A percentile compares a stretch with the other conserved stretches of the same genome.
These are phyloP conservation scores for Cystobasidiaceae sp. DNA, from an alignment of 1,284 basidiomycete genomes.

Conservation along the genomic window DNA sequence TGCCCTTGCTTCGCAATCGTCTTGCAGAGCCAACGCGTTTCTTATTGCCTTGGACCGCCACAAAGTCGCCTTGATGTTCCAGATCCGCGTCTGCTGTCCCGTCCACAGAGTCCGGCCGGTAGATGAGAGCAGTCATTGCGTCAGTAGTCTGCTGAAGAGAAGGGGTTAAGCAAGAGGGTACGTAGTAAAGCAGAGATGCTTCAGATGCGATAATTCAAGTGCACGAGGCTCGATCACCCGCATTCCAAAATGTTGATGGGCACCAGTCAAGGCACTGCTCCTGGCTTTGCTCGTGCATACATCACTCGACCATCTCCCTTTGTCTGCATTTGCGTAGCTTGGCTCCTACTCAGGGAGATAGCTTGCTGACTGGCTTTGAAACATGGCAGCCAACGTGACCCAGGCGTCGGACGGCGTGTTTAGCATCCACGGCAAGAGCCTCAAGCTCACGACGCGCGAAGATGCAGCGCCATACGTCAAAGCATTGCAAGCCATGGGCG, in stretches of 20 bases:
- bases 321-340: background rate
- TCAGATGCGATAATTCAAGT: background rate
- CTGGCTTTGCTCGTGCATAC: background rate
- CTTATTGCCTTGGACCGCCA: slow-evolving; percentile 9
- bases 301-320: background rate
- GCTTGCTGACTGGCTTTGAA: background rate
- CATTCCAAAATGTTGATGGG: too few species aligned
- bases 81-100: background rate
- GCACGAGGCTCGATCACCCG: too few species aligned
- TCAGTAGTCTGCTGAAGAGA: background rate
- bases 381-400: background rate
- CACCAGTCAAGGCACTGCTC: too few species aligned
- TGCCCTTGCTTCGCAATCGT: slow-evolving; percentile 13
- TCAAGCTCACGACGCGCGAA: slow-evolving; percentile 74
- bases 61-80: slow-evolving; percentile 8
- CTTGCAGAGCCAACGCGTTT: background rate
- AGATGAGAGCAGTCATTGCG: too few species aligned
- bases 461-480: slow-evolving; percentile 76
- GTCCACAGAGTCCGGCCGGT: background rate
- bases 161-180: background rate
- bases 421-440: slow-evolving; percentile 65
- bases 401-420: slow-evolving; percentile 44
- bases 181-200: background rate
- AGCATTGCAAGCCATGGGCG: slow-evolving; percentile 58
- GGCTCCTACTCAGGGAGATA: background rate